Conservation (phyloP, 2,329 filamentous ascomycete species). For the Botrytis elliptica region DNA sequence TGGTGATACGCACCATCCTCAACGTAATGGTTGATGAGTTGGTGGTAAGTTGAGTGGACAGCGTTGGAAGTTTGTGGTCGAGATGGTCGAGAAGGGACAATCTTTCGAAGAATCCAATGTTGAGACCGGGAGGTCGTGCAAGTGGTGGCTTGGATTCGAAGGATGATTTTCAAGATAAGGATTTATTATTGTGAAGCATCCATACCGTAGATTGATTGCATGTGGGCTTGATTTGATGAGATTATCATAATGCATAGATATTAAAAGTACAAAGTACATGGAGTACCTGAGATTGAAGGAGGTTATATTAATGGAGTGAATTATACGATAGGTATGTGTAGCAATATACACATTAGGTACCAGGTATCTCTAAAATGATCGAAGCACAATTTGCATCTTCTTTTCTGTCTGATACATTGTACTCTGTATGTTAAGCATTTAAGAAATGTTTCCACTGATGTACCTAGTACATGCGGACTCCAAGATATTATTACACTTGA, state of each 20-base stretch:
- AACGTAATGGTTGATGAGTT: neutral
- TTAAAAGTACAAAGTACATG: neutral
- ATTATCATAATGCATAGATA: neutral
- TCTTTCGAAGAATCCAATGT: neutral
- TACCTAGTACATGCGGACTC: neutral
- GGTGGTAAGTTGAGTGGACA: neutral
- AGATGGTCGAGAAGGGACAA: neutral
- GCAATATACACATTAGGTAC: neutral
- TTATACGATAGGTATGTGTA: neutral
- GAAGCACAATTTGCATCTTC: neutral
- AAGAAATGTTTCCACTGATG: neutral
- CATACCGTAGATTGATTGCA: neutral
- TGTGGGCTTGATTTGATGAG: neutral
- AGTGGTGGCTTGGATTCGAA: constrained; percentile 7
- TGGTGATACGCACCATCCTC: neutral
- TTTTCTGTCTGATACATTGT: neutral
- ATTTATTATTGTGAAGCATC: neutral
- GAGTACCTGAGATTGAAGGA: neutral
- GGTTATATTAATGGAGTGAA: neutral
- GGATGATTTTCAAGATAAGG: neutral
- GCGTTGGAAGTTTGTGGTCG: neutral
- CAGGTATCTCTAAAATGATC: neutral
- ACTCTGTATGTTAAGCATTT: no score
- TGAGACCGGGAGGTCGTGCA: neutral
- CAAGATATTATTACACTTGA: neutral